Conservation (phyloP, 148 eudicot species). For the Silene conica region DNA sequence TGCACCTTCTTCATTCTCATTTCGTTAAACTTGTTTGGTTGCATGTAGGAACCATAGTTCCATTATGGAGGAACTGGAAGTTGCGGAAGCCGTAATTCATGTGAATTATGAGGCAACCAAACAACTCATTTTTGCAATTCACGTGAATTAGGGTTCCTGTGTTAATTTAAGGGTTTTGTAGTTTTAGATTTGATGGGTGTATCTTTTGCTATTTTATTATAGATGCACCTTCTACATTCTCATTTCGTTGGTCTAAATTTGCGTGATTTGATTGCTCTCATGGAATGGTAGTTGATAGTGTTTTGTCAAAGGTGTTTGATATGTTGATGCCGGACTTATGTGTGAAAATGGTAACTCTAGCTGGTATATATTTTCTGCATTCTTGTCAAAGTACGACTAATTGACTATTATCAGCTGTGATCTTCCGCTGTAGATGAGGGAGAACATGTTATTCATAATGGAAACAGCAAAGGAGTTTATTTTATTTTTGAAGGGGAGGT, state of each 20-base stretch:
- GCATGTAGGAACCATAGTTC: too few species aligned
- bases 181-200: neutral
- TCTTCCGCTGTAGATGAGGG: constrained; percentile 44
- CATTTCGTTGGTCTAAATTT: too few species aligned
- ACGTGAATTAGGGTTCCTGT: too few species aligned
- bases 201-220: neutral
- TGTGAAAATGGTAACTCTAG: neutral
- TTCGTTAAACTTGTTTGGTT: too few species aligned
- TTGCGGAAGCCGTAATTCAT: too few species aligned
- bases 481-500: constrained; percentile 93
- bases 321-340: neutral
- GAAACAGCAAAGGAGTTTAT: constrained; percentile 66
- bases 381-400: neutral
- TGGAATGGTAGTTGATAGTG: neutral
- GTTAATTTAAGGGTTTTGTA: too few species aligned
- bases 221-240: neutral
- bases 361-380: neutral
- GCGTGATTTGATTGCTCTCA: neutral
- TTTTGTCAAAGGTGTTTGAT: neutral
- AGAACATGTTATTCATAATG: constrained; percentile 69
- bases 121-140: too few species aligned
- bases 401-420: neutral
- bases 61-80: too few species aligned
- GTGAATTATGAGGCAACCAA: too few species aligned
- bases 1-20: too few species aligned